Base-by-base conservation (phyloP, 129 eudicot species). In the Gnaphalium uliginosum region DNA sequence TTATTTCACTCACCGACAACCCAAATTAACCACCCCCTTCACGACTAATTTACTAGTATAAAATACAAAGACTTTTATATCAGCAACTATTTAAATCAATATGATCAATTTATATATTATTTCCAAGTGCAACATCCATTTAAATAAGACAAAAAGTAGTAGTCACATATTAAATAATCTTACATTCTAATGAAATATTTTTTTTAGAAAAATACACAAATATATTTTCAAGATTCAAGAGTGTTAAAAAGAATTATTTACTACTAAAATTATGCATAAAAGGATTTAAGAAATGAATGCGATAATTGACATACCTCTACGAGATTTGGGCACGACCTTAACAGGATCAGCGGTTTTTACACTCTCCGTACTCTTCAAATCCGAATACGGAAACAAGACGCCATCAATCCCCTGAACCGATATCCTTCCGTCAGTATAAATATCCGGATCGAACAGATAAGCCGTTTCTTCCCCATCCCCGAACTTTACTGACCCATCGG, bases 351-450 rank as follows among this genome's bases (percentile, higher is more conserved):
- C 83, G 0, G 73, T 68, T 43, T 69, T 62, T 50, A 35, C 27
- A 61, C 27, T 78, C 72, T 78, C 35, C 57, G 33, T 24, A 27
- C 79, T 82, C 37, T 77, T 65, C 26, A 60, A 37, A 22, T 6
- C 48, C 67, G 81, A 75, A 59, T 61, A 23, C 24, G 98, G 98
- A 17, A 90, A 88, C 81, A 93, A 78, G 53, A 93, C 98, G 1
- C 89, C 89, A 57, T 93, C 98, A 59, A 93, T 89, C 78, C 98
- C 98, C 77, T 92, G 98, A 79, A 92, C 96, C 7, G 98, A 92
- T 46, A 92, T 90, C 63, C 98, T 81, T 39, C 98, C 98, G 66
- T 92, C 98, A 0, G 85, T 88, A 26, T 92, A 92, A 61, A 92
- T 89, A 79, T 92, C 98, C 17, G 98, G 98, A 53, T 92, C 98